Base-by-base conservation (phyloP, 164 flowering plant species). In the Vitis cinerea region DNA sequence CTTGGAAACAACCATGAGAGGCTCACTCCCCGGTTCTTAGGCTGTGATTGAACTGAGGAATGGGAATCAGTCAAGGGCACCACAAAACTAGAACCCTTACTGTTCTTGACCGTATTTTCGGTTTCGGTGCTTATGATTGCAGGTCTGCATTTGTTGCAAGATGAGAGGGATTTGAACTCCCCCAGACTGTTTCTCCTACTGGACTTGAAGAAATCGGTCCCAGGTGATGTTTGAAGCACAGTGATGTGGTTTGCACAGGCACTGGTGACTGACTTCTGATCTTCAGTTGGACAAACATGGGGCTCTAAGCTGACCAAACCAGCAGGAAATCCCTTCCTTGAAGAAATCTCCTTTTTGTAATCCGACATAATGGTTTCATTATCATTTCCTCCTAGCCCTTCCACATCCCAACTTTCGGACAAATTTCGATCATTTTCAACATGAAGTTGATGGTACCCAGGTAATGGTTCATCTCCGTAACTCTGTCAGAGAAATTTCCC, bases 391-490 rank as follows among this genome's bases (percentile, higher is more conserved):
- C 65, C 84, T 51, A 75, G 71, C 1, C 74, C 80, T 72, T 65
- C 74, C 0, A 84, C 90, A 52, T 84, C 90, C 90, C 91, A 89
- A 64, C 70, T 75, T 69, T 79, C 89, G 1, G 84, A 64, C 19
- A 85, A 70, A 30, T 70, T 70, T 70, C 69, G 78, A 64, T 71
- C 7, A 37, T 80, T 49, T 79, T 85, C n/a, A 73, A 15, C 37
- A 60, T 37, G 80, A 52, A 74, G 60, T 51, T 85, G 89, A 16
- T 77, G 83, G 69, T 82, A 86, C 57, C 87, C 88, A n/a, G 91
- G 82, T 47, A 85, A 60, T 59, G 96, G 84, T 56, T 87, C 93
- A 59, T 88, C 96, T 50, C 86, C 94, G 73, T 94, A 94, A 75
- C 90, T 91, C 98, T 94, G 94, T 67, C 52, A 63, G 6, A 23